These are phyloP conservation scores for Starmerella sp. DNA, from an alignment of 805 yeast genomes.

Conservation along the genomic window DNA sequence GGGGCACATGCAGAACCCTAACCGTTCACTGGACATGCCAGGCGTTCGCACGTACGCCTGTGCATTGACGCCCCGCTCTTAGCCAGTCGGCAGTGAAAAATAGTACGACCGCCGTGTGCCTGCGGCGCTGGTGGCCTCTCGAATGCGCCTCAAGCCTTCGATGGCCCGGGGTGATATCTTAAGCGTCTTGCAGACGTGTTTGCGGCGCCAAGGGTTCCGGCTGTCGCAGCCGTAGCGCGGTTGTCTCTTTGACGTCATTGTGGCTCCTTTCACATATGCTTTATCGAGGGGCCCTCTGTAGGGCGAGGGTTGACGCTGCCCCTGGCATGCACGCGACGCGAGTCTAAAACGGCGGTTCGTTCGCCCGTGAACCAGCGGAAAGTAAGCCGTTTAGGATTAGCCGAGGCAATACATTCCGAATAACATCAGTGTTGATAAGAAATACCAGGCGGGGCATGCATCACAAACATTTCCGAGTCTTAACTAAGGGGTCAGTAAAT, in stretches of 20 bases:
- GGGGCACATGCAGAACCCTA: slow-evolving; percentile 4
- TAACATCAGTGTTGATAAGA: too few species aligned
- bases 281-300: not conserved
- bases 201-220: not conserved
- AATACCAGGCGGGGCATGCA: too few species aligned
- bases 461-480: too few species aligned
- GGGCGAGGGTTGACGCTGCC: not conserved
- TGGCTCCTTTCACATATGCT: not conserved
- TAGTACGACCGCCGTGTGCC: not conserved
- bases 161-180: not conserved
- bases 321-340: slow-evolving; percentile 3
- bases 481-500: too few species aligned
- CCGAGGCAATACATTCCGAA: too few species aligned
- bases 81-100: not conserved
- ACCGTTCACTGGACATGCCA: not conserved
- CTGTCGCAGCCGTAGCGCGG: not conserved
- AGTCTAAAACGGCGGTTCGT: not conserved
- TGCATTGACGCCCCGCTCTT: not conserved
- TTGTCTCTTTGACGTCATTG: not conserved
- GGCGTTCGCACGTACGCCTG: not conserved
- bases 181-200: not conserved
- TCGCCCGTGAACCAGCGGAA: too few species aligned
- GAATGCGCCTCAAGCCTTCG: not conserved
- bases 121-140: not conserved
- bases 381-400: too few species aligned